These are phyloP conservation scores for Pyracantha coccinea DNA, from an alignment of 331 rosid species.

Conservation along the genomic window DNA sequence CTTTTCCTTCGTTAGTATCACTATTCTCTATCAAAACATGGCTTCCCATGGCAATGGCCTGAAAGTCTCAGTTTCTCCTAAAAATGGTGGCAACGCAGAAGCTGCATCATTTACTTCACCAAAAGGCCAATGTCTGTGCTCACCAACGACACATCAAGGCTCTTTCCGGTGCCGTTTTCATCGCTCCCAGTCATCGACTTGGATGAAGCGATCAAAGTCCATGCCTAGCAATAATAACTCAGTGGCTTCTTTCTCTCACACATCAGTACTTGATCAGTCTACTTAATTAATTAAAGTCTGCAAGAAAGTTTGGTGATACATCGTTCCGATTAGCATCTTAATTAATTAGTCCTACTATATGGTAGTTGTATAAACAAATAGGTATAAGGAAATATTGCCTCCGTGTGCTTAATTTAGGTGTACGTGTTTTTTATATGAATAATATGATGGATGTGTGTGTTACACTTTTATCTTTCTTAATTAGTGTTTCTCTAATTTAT, in stretches of 20 bases:
- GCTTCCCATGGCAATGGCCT: constrained; percentile 34
- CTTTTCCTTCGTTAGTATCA: background rate
- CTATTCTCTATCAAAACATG: constrained; percentile 23
- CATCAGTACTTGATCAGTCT: constrained; percentile 21
- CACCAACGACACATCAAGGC: constrained; percentile 86
- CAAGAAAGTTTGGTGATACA: background rate
- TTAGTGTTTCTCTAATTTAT: background rate
- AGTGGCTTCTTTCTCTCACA: constrained; percentile 26
- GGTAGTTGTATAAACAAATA: background rate
- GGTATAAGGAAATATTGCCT: background rate
- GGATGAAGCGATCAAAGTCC: constrained; percentile 58
- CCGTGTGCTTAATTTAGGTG: background rate
- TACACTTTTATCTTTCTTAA: background rate
- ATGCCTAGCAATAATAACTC: constrained; percentile 35
- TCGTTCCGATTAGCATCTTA: background rate
- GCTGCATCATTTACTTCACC: constrained; percentile 24
- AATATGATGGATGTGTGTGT: background rate
- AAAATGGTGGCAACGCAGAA: constrained; percentile 23
- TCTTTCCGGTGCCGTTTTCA: constrained; percentile 87
- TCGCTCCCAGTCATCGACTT: constrained; percentile 41
- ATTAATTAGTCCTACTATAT: background rate
- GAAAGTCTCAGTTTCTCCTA: constrained; percentile 41
- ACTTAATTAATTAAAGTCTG: background rate
- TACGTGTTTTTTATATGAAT: background rate
- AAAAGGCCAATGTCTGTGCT: constrained; percentile 76